Conservation (phyloP, 2,329 filamentous ascomycete species). For the Decorospora gaudefroyi region DNA sequence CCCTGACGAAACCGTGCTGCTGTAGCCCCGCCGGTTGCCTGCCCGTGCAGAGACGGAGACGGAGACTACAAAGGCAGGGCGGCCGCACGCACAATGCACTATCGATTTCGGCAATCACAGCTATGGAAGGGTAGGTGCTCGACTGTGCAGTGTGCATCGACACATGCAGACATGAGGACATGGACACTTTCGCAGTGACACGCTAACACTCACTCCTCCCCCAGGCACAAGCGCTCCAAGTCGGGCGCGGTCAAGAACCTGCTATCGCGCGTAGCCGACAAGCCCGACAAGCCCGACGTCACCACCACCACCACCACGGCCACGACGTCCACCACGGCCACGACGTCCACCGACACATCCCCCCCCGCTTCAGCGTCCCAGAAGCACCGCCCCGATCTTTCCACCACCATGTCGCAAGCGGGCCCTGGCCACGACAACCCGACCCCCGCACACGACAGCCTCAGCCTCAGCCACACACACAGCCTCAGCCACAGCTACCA, state of each 20-base stretch:
- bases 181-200: background rate
- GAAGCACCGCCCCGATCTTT: constrained; percentile 36
- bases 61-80: constrained; percentile 3
- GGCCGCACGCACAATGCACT: background rate
- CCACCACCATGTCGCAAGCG: constrained; percentile 35
- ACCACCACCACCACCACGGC: too few species aligned
- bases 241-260: constrained; percentile 46
- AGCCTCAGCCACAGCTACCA: constrained; percentile 25
- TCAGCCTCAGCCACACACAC: too few species aligned
- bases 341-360: constrained; percentile 21
- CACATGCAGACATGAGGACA: too few species aligned
- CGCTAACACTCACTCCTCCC: constrained; percentile 7
- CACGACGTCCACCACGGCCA: constrained; percentile 22
- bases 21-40: constrained; percentile 14
- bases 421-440: constrained; percentile 22
- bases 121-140: constrained; percentile 44
- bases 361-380: constrained; percentile 29
- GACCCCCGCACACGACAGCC: constrained; percentile 23
- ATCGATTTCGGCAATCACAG: constrained; percentile 17
- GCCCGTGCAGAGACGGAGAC: background rate
- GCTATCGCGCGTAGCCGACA: constrained; percentile 43
- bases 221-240: constrained; percentile 52
- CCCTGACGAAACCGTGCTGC: constrained; percentile 15
- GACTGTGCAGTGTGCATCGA: too few species aligned
- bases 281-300: constrained; percentile 39